A percentile compares a stretch with the other conserved stretches of the same genome.
These are phyloP conservation scores for Diaporthe helianthi DNA, from an alignment of 2,329 filamentous ascomycete species.

Conservation along the genomic window DNA sequence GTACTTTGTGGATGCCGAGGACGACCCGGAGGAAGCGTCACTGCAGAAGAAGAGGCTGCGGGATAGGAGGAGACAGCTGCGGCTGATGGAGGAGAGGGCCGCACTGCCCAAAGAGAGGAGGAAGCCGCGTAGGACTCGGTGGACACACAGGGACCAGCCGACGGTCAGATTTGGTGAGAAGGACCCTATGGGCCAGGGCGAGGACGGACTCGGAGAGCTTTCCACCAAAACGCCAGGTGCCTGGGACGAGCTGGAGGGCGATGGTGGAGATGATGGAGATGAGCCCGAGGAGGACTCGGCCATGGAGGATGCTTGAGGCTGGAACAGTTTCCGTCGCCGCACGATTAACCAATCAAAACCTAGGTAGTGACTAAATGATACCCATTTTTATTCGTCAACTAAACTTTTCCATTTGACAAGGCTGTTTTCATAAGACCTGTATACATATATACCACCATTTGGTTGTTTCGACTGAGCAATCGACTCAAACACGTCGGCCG, in stretches of 20 bases:
- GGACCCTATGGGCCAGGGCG: not conserved
- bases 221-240: slow-evolving; percentile 4
- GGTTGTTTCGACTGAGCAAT: no score
- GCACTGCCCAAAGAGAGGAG: slow-evolving; percentile 24
- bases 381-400: slow-evolving; percentile 8
- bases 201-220: slow-evolving; percentile 1
- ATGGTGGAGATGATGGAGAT: slow-evolving; percentile 36
- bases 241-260: slow-evolving; percentile 27
- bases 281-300: slow-evolving; percentile 34
- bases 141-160: slow-evolving; percentile 19
- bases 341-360: not conserved
- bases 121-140: slow-evolving; percentile 24
- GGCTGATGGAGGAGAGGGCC: slow-evolving; percentile 34
- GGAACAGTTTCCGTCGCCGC: not conserved
- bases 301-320: slow-evolving; percentile 37
- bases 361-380: slow-evolving; percentile 30
- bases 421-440: not conserved
- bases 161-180: slow-evolving; percentile 30
- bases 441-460: not conserved
- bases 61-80: slow-evolving; percentile 38
- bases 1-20: slow-evolving; percentile 48
- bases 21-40: slow-evolving; percentile 51
- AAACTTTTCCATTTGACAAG: not conserved
- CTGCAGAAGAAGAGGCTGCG: slow-evolving; percentile 40
- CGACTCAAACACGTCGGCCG: no score